These are phyloP conservation scores for Colletotrichum lini DNA, from an alignment of 2,329 filamentous ascomycete species.

Conservation along the genomic window DNA sequence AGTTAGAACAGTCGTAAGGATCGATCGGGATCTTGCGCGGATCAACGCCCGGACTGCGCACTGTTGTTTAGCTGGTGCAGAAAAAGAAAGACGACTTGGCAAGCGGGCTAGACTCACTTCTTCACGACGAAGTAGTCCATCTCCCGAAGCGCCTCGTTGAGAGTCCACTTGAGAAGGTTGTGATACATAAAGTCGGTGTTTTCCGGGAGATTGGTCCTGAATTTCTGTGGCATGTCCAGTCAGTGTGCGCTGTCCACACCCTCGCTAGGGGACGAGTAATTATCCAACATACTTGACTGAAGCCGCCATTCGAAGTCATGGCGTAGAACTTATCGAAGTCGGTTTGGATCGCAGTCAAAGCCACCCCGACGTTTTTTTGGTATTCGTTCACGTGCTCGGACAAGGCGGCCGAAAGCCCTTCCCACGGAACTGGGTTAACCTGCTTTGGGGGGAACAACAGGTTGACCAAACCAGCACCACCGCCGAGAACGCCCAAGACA, in stretches of 20 bases:
- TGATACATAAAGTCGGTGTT: constrained; percentile 34
- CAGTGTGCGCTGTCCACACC: too few relatives aligned
- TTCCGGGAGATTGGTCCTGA: constrained; percentile 8
- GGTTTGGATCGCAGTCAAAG: constrained; percentile 26
- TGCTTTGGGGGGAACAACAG: constrained; percentile 6
- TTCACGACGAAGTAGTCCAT: constrained; percentile 25
- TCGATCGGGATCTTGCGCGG: constrained; percentile 21
- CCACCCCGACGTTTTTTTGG: constrained; percentile 23
- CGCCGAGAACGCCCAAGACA: background rate
- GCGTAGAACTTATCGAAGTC: constrained; percentile 17
- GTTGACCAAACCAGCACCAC: constrained; percentile 4
- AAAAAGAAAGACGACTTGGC: too few relatives aligned
- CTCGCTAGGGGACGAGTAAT: background rate
- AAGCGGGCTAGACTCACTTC: constrained; percentile 3
- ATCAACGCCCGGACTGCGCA: constrained; percentile 19
- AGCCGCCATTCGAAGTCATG: background rate
- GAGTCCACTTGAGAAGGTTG: constrained; percentile 13
- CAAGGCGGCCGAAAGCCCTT: background rate
- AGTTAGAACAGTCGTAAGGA: constrained; percentile 9
- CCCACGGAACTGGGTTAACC: constrained; percentile 8
- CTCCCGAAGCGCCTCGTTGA: constrained; percentile 17
- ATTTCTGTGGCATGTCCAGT: background rate
- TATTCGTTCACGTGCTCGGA: constrained; percentile 12
- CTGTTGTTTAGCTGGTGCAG: background rate
- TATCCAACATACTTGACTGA: constrained; percentile 13